Conservation (phyloP, 2,329 filamentous ascomycete species). For the Fusarium mundagurra region DNA sequence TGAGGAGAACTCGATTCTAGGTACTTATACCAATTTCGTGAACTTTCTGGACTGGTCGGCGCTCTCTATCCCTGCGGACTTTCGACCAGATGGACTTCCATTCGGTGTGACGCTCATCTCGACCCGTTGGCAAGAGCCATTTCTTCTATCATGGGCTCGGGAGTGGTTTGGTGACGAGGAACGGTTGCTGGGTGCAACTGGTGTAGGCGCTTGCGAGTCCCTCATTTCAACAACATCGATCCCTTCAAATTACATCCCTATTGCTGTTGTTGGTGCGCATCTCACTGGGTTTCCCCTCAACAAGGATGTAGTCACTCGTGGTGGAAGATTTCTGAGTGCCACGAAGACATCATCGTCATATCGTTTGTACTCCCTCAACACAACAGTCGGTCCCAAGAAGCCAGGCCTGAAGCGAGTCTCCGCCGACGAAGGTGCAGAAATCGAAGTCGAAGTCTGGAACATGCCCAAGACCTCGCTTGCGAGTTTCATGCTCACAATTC, state of each 20-base stretch:
- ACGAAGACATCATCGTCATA: constrained; percentile 47
- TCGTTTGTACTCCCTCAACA: constrained; percentile 43
- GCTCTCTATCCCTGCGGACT: constrained; percentile 62
- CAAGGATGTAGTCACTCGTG: constrained; percentile 46
- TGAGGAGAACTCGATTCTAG: constrained; percentile 61
- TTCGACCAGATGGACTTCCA: constrained; percentile 48
- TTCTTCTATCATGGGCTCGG: constrained; percentile 43
- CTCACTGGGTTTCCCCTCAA: constrained; percentile 48
- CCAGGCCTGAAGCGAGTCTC: constrained; percentile 47
- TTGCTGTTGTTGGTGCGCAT: constrained; percentile 51
- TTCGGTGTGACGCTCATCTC: constrained; percentile 53
- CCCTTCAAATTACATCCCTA: constrained; percentile 3
- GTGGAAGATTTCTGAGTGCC: constrained; percentile 37
- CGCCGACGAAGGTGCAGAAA: constrained; percentile 34
- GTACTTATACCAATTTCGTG: constrained; percentile 68
- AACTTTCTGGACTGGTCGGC: constrained; percentile 69
- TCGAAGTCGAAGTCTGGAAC: constrained; percentile 51
- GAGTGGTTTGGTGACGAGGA: constrained; percentile 41
- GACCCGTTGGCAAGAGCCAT: constrained; percentile 48
- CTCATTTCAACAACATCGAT: not conserved
- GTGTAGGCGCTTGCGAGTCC: constrained; percentile 13
- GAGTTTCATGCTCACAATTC: constrained; percentile 47
- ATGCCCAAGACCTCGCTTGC: constrained; percentile 44
- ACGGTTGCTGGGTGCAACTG: constrained; percentile 45
- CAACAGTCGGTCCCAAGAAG: constrained; percentile 36